Base-by-base conservation (phyloP, 345 rosid genomes). In the Capsella bursapastoris region DNA sequence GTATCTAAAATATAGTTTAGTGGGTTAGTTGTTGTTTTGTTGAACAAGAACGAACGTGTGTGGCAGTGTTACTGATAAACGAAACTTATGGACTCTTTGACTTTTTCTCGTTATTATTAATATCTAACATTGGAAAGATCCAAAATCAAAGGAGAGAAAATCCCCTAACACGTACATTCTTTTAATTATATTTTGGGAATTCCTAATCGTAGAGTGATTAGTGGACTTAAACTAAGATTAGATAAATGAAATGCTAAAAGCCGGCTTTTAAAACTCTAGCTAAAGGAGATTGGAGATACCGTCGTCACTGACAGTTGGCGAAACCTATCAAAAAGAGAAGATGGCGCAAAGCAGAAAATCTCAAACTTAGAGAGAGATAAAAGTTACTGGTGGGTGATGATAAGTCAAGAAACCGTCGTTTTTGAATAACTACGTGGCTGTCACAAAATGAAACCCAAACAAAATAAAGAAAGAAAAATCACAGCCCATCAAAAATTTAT, bases 11-110 rank as follows among this genome's bases (percentile, higher is more conserved):
- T 22, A 51, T 25, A 66, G 45, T 57, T 66, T 58, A 74, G 67
- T 41, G 49, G 59, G 67, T 47, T 1, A 22, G 25, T 41, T 11
- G 44, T 43, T 47, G 0, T 41, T 11, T 55, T 43, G 70, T 35
- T 74, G 55, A 58, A 31, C 18, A 76, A 76, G 60, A 77, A 77
- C 76, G 25, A 22, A 22, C 25, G 25, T 22, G 80, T 71, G 80
- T 77, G 76, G 62, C 56, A 77, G 80, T 77, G 80, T 77, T 64
- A 70, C 57, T 70, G 66, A 70, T 64, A 47, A 63, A 69, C 75
- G 75, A 28, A 69, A 76, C 47, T 47, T 37, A 48, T 48, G 76
- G 75, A 38, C 5, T 56, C 67, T 70, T 70, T 77, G 80, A 77
- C 76, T 57, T 47, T 49, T 70, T 76, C 80, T 47, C 7, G 53